Conservation (phyloP, 345 rosid species). For the Iberis pinnata region DNA sequence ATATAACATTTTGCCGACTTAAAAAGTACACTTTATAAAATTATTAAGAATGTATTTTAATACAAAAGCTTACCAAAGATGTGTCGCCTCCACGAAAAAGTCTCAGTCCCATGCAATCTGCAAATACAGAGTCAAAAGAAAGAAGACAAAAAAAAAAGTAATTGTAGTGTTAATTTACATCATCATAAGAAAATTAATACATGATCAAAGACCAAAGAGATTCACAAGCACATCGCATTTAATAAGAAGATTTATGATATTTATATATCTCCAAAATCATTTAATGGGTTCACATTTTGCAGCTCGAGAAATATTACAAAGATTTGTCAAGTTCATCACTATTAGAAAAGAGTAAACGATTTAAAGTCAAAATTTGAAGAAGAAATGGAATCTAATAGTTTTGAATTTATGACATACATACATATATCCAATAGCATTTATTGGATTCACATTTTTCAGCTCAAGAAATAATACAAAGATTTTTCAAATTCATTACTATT, state of each 20-base stretch:
- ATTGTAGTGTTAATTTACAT: constrained; percentile 6
- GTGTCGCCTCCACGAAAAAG: constrained; percentile 57
- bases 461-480: background rate
- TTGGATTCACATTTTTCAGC: constrained; percentile 18
- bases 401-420: background rate
- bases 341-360: too few species aligned
- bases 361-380: background rate
- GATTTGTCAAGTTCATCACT: too few species aligned
- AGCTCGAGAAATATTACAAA: background rate
- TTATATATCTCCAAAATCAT: constrained; percentile 4
- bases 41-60: background rate
- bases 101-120: constrained; percentile 68
- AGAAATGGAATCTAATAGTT: background rate
- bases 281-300: constrained; percentile 19
- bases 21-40: background rate
- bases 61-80: constrained; percentile 44
- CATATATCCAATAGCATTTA: constrained; percentile 12
- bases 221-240: constrained; percentile 24
- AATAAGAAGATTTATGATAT: constrained; percentile 13
- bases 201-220: background rate
- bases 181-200: constrained; percentile 5
- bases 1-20: constrained; percentile 31
- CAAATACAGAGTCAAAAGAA: constrained; percentile 21
- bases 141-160: too few species aligned
- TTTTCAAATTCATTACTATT: too few species aligned